A percentile compares a stretch with the other conserved stretches of the same genome.
Evolutionary conservation across 306 rosid species (phyloP).

Genomic region (Urtica urens): DNA sequence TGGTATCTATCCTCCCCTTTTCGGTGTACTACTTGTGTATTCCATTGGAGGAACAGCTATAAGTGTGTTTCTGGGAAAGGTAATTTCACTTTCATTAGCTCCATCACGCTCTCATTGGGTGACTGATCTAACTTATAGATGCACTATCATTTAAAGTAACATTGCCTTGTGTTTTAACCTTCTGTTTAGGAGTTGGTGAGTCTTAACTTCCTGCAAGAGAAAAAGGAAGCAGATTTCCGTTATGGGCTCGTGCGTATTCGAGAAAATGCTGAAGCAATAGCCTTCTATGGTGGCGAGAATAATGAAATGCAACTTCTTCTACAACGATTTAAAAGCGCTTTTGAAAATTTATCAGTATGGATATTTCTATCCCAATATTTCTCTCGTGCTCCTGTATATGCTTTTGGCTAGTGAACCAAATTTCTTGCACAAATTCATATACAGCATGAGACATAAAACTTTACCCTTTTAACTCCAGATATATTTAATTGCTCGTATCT

Average conservation of each 20-base stretch:
- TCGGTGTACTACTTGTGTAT: constrained; percentile 70
- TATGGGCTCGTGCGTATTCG: constrained; percentile 91
- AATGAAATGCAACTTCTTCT: constrained; percentile 87
- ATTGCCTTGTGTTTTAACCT: constrained; percentile 3
- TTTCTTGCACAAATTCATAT: too few relatives aligned
- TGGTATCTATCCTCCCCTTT: constrained; percentile 91
- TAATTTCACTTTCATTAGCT: constrained; percentile 14
- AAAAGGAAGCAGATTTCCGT: constrained; percentile 98
- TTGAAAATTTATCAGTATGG: constrained; percentile 75
- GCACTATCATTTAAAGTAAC: constrained; percentile 5
- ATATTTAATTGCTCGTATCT: too few relatives aligned
- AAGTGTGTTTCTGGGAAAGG: constrained; percentile 85
- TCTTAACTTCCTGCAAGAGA: constrained; percentile 90
- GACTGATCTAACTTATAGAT: constrained; percentile 2
- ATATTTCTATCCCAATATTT: constrained; percentile 19
- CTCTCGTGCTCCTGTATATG: too few relatives aligned
- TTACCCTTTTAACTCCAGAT: too few relatives aligned
- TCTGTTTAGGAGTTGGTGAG: constrained; percentile 82
- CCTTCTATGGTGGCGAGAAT: constrained; percentile 88
- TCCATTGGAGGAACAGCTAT: constrained; percentile 89
- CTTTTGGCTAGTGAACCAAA: too few relatives aligned
- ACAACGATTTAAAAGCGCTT: constrained; percentile 83
- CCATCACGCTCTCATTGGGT: constrained; percentile 1
- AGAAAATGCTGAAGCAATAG: constrained; percentile 96
- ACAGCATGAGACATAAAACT: too few relatives aligned